Conservation (phyloP, 192 early-diverging fungal species). For the Coemansia sp. region DNA sequence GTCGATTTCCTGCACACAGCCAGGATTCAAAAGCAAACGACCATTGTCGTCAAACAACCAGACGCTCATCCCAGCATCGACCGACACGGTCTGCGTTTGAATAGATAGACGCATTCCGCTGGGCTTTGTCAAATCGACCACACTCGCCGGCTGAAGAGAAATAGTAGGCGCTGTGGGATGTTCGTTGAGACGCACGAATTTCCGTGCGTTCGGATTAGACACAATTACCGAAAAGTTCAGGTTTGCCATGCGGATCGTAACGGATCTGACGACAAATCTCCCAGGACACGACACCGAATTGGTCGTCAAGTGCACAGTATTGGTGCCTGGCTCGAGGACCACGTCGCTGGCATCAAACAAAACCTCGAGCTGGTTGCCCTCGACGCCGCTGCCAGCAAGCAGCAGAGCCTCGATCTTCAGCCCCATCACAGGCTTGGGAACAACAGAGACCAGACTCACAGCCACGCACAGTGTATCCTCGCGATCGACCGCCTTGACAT, state of each 20-base stretch:
- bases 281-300: slow-evolving; percentile 37
- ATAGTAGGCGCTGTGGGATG: slow-evolving; percentile 15
- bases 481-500: slow-evolving; percentile 4
- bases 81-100: background rate
- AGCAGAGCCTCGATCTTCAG: slow-evolving; percentile 20
- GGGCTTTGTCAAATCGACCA: slow-evolving; percentile 3
- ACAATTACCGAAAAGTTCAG: slow-evolving; percentile 9
- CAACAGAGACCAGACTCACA: slow-evolving; percentile 8
- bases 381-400: slow-evolving; percentile 3
- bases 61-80: slow-evolving; percentile 24
- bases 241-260: slow-evolving; percentile 19
- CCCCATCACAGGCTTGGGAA: slow-evolving; percentile 3
- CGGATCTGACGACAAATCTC: slow-evolving; percentile 19
- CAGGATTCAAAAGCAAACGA: slow-evolving; percentile 10
- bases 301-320: slow-evolving; percentile 13
- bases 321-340: slow-evolving; percentile 9
- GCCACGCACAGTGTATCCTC: slow-evolving; percentile 10
- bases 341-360: slow-evolving; percentile 13
- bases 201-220: slow-evolving; percentile 17
- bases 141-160: background rate
- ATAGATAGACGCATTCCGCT: slow-evolving; percentile 16
- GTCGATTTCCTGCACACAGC: slow-evolving; percentile 5
- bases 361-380: slow-evolving; percentile 23
- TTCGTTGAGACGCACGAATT: slow-evolving; percentile 22
- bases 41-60: slow-evolving; percentile 21